These are phyloP conservation scores for Fusarium sp. DNA, from an alignment of 2,329 filamentous ascomycete species.

Conservation along the genomic window DNA sequence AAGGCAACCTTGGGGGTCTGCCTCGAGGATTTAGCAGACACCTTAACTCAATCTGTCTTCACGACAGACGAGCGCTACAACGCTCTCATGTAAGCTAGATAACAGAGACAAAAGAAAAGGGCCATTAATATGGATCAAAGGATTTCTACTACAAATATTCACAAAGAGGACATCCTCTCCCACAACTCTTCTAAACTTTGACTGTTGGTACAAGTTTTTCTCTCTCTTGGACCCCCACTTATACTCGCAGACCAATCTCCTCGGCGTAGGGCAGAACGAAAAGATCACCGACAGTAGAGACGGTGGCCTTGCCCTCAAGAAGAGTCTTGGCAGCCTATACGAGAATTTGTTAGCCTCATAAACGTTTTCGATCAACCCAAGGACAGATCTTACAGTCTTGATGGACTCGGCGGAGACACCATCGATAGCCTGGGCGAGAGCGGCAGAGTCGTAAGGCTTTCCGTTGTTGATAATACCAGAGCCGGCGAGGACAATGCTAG, in stretches of 20 bases:
- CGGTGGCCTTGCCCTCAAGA: slow-evolving; percentile 87
- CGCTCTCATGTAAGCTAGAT: slow-evolving; percentile 4
- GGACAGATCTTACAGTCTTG: slow-evolving; percentile 75
- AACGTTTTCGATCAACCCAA: slow-evolving; percentile 38
- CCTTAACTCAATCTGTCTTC: background rate
- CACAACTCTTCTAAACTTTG: slow-evolving; percentile 53
- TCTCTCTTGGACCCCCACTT: slow-evolving; percentile 59
- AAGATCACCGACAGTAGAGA: slow-evolving; percentile 91
- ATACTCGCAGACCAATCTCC: slow-evolving; percentile 94
- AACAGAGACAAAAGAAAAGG: slow-evolving; percentile 23
- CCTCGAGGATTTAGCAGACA: background rate
- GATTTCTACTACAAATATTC: slow-evolving; percentile 60
- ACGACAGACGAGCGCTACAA: background rate
- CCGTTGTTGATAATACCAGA: slow-evolving; percentile 83
- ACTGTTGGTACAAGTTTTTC: slow-evolving; percentile 58
- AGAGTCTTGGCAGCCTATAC: slow-evolving; percentile 85
- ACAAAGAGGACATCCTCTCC: slow-evolving; percentile 53
- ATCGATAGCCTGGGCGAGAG: slow-evolving; percentile 82
- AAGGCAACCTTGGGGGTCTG: background rate
- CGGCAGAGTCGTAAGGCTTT: slow-evolving; percentile 85
- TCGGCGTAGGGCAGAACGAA: slow-evolving; percentile 91
- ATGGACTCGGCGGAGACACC: slow-evolving; percentile 85
- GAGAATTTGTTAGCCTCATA: slow-evolving; percentile 40
- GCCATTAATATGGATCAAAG: slow-evolving; percentile 45
- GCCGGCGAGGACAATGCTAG: slow-evolving; percentile 85